phyloP scores from a whole-genome alignment of 2,329 filamentous ascomycete species.

The Clarireedia homoeocarpa region DNA sequence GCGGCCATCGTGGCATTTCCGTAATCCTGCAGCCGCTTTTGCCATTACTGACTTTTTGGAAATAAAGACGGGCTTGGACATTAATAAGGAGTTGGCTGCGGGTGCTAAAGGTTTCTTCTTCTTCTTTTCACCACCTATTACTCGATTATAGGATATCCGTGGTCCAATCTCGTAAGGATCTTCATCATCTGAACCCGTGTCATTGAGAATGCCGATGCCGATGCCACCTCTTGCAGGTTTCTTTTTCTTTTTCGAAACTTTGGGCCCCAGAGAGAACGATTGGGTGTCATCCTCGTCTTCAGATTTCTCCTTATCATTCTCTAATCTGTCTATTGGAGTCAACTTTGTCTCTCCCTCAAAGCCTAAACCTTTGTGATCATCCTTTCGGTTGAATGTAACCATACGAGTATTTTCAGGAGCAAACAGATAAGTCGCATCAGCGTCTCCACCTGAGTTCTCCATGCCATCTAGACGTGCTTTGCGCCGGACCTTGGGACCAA shows the following conservation, averaged over 20 bases:
- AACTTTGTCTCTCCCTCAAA: constrained; percentile 53
- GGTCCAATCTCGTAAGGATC: constrained; percentile 91
- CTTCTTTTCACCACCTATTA: constrained; percentile 74
- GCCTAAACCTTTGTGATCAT: constrained; percentile 63
- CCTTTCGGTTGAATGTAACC: constrained; percentile 58
- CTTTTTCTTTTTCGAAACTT: constrained; percentile 39
- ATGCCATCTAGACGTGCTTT: constrained; percentile 57
- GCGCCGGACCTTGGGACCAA: constrained; percentile 78
- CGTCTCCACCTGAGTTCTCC: constrained; percentile 25
- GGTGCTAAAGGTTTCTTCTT: constrained; percentile 57
- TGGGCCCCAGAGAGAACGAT: constrained; percentile 16
- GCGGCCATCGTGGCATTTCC: constrained; percentile 76
- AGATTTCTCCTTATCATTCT: constrained; percentile 28
- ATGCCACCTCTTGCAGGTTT: constrained; percentile 56
- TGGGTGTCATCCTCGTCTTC: constrained; percentile 39
- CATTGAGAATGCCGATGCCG: constrained; percentile 83
- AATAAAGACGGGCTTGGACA: constrained; percentile 65
- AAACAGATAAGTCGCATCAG: constrained; percentile 58
- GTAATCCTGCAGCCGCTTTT: constrained; percentile 38
- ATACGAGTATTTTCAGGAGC: constrained; percentile 73
- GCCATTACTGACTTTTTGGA: constrained; percentile 52
- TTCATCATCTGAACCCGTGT: constrained; percentile 90
- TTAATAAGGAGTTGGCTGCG: constrained; percentile 55
- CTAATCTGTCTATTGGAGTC: constrained; percentile 26
- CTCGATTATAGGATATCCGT: constrained; percentile 76